Base-by-base conservation (phyloP, 108 stramenopile species). In the Nannochloropsis oceanica region DNA sequence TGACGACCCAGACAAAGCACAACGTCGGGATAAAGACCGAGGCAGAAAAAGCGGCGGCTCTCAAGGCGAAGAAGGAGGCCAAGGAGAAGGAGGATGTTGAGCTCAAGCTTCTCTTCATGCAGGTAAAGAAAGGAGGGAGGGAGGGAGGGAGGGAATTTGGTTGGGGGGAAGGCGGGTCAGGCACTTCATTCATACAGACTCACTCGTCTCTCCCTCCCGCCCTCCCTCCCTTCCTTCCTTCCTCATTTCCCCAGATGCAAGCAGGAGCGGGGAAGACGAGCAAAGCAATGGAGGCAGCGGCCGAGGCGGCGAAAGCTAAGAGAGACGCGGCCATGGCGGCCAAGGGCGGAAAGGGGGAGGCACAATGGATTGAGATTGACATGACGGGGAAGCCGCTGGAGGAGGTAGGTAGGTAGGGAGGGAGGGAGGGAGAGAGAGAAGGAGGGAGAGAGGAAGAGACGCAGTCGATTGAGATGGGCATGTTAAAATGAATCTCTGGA, bases 61-160 rank as follows among this genome's bases (percentile, higher is more conserved):
- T 80, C 81, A 88, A 88, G 81, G 81, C 27, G 80, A 88, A 88
- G 84, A 84, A 84, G 43, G 42, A 88, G 84, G 84, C 84, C 43
- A 88, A 88, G 84, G 80, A 88, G 73, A 81, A 84, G 34, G 84
- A 88, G 84, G 88, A 88, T 59, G 82, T 46, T 43, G 88, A 88
- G 84, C 82, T 88, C 0, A 81, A 84, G 73, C 83, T 84, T 46
- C 26, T 88, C n/a, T 85, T 88, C 43, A 85, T 84, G 22, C 83
- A 88, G 80, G 87, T 84, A 5, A 79, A 25, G 79, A 25, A 24
- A 3, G 3, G 5, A 1, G 79, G 79, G 79, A 79, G 25, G 79
- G 79, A 25, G 24, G 79, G 79, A 79, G 79, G 79, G 24, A 79
- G 79, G 79, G 79, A 25, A 79, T 79, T 20, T 79, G 73, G 18